Evolutionary conservation across 352 stramenopile species (phyloP).

Genomic region (Phytophthora rubi): DNA sequence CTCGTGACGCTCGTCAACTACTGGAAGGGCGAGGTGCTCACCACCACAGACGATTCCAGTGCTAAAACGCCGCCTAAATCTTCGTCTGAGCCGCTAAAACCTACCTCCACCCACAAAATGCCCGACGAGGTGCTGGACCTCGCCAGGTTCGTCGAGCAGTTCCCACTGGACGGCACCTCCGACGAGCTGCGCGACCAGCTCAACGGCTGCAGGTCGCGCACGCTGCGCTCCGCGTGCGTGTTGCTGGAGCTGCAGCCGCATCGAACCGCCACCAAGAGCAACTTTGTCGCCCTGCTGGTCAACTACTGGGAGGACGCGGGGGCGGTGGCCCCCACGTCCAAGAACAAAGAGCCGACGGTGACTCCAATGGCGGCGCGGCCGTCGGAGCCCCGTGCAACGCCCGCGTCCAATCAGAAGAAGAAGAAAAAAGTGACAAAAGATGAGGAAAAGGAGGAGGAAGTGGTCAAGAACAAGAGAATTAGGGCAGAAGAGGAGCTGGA

Average conservation of each 20-base stretch:
- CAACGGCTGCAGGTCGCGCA: slow-evolving; percentile 12
- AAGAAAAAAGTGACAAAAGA: not conserved
- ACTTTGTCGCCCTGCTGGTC: slow-evolving; percentile 23
- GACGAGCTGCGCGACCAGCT: slow-evolving; percentile 29
- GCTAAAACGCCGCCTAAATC: not conserved
- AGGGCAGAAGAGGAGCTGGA: not conserved
- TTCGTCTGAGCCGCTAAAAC: not conserved
- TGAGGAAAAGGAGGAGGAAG: not conserved
- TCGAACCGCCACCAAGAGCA: slow-evolving; percentile 19
- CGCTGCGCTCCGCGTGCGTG: slow-evolving; percentile 27
- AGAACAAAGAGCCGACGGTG: not conserved
- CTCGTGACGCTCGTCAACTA: slow-evolving; percentile 20
- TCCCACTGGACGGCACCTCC: slow-evolving; percentile 11
- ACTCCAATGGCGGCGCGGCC: slow-evolving; percentile 6
- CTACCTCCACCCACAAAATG: slow-evolving; percentile 3
- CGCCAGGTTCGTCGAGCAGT: slow-evolving; percentile 22
- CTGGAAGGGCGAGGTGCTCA: slow-evolving; percentile 13
- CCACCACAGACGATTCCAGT: not conserved
- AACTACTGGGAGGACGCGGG: slow-evolving; percentile 24
- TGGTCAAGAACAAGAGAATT: slow-evolving; percentile 3
- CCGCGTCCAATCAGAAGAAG: not conserved
- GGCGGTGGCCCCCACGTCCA: not conserved
- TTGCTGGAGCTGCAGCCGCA: slow-evolving; percentile 25
- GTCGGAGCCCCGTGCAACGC: too few relatives aligned
- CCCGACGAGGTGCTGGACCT: slow-evolving; percentile 14